Evolutionary conservation across 1,284 basidiomycete genomes (phyloP).

Genomic region (Cryptococcus sp.): DNA sequence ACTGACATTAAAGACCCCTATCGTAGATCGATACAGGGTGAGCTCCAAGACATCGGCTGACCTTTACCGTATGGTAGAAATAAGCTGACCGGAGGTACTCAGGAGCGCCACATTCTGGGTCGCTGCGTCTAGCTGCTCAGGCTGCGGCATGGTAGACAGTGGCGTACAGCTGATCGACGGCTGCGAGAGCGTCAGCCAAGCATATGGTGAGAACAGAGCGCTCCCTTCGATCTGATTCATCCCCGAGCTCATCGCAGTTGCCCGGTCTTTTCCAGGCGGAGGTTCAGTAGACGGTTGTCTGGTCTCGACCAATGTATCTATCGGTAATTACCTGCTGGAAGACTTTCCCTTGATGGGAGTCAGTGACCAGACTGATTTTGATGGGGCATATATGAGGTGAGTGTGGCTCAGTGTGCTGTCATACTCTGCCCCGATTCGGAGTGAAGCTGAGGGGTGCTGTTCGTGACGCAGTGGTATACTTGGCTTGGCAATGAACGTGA

Average conservation of each 20-base stretch:
- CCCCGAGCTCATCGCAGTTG: too few relatives aligned
- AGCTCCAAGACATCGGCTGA: not conserved
- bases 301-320: conserved; percentile 7
- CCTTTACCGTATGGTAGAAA: not conserved
- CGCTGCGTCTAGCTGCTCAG: conserved; percentile 6
- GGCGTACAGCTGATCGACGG: not conserved
- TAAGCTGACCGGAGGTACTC: not conserved
- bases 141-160: conserved; percentile 14
- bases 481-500: conserved; percentile 15
- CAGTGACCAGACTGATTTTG: conserved; percentile 4
- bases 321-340: conserved; percentile 9
- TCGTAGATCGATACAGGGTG: conserved; percentile 15
- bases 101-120: conserved; percentile 21
- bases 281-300: conserved; percentile 18
- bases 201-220: conserved; percentile 6
- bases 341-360: conserved; percentile 11
- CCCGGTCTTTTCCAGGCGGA: conserved; percentile 6
- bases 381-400: conserved; percentile 17
- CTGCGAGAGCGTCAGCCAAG: conserved; percentile 5
- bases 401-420: not conserved
- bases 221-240: too few relatives aligned
- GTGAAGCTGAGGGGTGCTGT: not conserved
- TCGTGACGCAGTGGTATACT: conserved; percentile 10
- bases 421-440: too few relatives aligned
- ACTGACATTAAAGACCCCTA: not conserved